Evolutionary conservation across 306 rosid genomes (phyloP), one percentile per base, ranked within the genome.

Genomic region (Oxytropis ochrocephala): DNA sequence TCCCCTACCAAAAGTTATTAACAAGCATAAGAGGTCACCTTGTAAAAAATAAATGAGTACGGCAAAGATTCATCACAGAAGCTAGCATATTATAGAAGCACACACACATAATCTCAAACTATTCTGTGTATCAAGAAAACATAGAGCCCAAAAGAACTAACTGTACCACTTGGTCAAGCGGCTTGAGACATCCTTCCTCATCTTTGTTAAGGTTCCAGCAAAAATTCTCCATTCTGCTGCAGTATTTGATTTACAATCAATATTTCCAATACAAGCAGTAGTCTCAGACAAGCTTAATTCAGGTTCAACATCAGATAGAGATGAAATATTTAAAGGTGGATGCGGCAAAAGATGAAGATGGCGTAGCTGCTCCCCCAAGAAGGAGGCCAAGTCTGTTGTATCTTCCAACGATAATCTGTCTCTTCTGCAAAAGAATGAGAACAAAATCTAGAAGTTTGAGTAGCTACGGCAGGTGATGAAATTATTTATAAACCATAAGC

Each of bases 311-410:
- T 84, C 76, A 13, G 85, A 51, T 48, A 65, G 72, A 70, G 35
- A 76, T 58, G 82, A 78, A 82, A 60, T 11, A 65, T 58, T 75
- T 35, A 78, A 18, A 64, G 91, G 84, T 70, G 97, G 97, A 64
- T 42, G 84, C 46, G 94, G 90, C 87, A 94, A 78, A 79, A 94
- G 96, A 81, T 94, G 99, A 72, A 94, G 86, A 65, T 84, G 77
- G 54, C 73, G 78, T 55, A 94, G 80, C 81, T 88, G 95, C 83
- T 88, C 95, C 14, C 96, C 99, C 73, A 91, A 63, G 75, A 94
- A 94, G 52, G 96, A 87, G 70, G 97, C 97, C 67, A 94, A 74
- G 78, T 64, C 81, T 64, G 87, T 79, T 46, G 60, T 66, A 72
- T 85, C 99, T 73, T 84, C 95, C 80, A 76, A 56, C 49, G 90